Evolutionary conservation across 345 rosid genomes (phyloP).

Genomic region (Zanthoxylum bungeanum): DNA sequence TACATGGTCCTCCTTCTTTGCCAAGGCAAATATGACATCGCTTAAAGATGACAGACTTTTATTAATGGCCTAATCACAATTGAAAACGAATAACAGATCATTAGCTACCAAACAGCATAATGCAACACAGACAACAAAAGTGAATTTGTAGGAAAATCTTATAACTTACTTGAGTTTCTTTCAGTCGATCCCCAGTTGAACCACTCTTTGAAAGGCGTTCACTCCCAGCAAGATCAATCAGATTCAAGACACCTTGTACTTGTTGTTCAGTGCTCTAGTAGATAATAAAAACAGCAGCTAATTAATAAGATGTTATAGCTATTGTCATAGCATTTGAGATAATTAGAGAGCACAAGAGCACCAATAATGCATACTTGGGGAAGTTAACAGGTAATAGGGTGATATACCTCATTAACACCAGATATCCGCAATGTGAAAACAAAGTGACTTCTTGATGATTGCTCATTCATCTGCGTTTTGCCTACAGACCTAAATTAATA

Average conservation of each 20-base stretch:
- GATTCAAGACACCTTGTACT: slow-evolving; percentile 93
- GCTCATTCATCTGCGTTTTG: slow-evolving; percentile 94
- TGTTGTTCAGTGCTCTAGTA: slow-evolving; percentile 89
- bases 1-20: slow-evolving; percentile 89
- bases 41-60: slow-evolving; percentile 88
- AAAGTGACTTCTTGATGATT: slow-evolving; percentile 95
- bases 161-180: slow-evolving; percentile 85
- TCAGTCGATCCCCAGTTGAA: slow-evolving; percentile 89
- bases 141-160: neutral
- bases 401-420: slow-evolving; percentile 77
- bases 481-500: slow-evolving; percentile 72
- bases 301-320: neutral
- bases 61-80: slow-evolving; percentile 74
- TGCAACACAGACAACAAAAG: neutral
- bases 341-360: neutral
- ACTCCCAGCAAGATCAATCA: slow-evolving; percentile 98
- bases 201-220: slow-evolving; percentile 98
- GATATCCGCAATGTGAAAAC: slow-evolving; percentile 86
- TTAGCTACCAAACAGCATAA: slow-evolving; percentile 1
- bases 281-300: slow-evolving; percentile 10
- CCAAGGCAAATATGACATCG: slow-evolving; percentile 88
- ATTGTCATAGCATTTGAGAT: neutral
- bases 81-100: neutral
- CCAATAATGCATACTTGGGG: neutral
- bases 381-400: neutral